These are phyloP conservation scores for Fusarium anguioides DNA, from an alignment of 2,329 filamentous ascomycete genomes.

Conservation along the genomic window DNA sequence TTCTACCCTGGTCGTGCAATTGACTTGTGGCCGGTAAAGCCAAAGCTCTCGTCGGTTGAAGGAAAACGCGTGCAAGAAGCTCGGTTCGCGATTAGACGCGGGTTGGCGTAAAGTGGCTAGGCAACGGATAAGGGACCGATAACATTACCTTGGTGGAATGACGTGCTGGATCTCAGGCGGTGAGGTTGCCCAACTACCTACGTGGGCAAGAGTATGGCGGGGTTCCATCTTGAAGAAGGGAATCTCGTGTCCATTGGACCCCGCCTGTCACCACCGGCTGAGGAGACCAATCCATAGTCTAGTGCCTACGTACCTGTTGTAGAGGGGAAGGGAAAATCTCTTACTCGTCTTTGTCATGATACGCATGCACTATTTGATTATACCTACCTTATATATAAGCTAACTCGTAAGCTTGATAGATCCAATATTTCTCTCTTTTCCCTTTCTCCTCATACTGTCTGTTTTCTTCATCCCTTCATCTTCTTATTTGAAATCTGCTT, in stretches of 20 bases:
- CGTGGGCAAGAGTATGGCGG: constrained; percentile 14
- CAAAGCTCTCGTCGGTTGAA: constrained; percentile 3
- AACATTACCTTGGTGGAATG: too few relatives aligned
- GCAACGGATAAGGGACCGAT: constrained; percentile 18
- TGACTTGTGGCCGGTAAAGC: constrained; percentile 1
- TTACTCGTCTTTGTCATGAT: constrained; percentile 10
- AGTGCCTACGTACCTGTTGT: too few relatives aligned
- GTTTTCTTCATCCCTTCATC: not conserved
- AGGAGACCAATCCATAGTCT: constrained; percentile 7
- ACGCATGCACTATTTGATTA: not conserved
- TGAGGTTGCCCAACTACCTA: constrained; percentile 14
- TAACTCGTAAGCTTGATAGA: not conserved
- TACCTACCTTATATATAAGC: not conserved
- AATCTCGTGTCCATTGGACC: constrained; percentile 24
- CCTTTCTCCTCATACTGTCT: not conserved
- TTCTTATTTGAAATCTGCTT: not conserved
- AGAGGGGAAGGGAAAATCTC: constrained; percentile 29
- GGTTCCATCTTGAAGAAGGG: constrained; percentile 15
- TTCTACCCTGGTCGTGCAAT: constrained; percentile 3
- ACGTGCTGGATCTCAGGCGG: constrained; percentile 34
- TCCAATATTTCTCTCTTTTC: not conserved
- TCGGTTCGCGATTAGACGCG: constrained; percentile 36
- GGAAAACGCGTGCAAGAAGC: constrained; percentile 38
- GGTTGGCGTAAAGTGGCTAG: constrained; percentile 47
- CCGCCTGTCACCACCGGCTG: constrained; percentile 37